These are phyloP conservation scores for Colletotrichum sp. DNA, from an alignment of 2,329 filamentous ascomycete species.

Conservation along the genomic window DNA sequence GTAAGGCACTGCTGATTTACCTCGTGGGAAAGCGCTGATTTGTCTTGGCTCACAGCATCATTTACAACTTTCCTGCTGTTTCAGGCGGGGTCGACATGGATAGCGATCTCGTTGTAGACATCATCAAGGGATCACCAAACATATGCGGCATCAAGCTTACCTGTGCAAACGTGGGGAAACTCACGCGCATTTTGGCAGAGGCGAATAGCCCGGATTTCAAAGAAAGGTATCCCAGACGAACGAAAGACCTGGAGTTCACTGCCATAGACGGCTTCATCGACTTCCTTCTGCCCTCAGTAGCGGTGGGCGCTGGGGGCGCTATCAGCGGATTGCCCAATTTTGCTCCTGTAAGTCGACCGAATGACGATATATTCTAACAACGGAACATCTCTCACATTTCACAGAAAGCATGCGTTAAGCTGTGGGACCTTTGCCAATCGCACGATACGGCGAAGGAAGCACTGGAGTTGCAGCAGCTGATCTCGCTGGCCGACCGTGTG, in stretches of 20 bases:
- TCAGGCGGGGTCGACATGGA: slow-evolving; percentile 61
- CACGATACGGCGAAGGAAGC: not conserved
- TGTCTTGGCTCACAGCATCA: not conserved
- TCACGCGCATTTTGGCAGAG: not conserved
- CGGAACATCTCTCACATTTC: not conserved
- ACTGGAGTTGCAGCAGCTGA: not conserved
- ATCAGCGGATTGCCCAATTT: not conserved
- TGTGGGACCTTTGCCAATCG: not conserved
- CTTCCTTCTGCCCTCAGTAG: slow-evolving; percentile 29
- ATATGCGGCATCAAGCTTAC: slow-evolving; percentile 73
- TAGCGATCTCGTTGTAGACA: slow-evolving; percentile 61
- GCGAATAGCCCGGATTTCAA: not conserved
- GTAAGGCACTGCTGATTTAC: not conserved
- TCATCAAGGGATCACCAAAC: slow-evolving; percentile 54
- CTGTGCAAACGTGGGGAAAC: slow-evolving; percentile 44
- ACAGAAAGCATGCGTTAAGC: not conserved
- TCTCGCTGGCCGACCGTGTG: not conserved
- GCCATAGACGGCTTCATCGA: slow-evolving; percentile 32
- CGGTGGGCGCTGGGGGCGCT: slow-evolving; percentile 13
- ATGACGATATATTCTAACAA: not conserved
- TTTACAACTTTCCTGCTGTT: not conserved
- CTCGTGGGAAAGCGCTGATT: not conserved
- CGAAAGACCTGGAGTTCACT: slow-evolving; percentile 24
- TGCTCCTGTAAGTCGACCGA: not conserved
- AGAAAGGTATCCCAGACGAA: not conserved